These are phyloP conservation scores for Teunomyces aglyptinius DNA, from an alignment of 805 yeast genomes.

Conservation along the genomic window DNA sequence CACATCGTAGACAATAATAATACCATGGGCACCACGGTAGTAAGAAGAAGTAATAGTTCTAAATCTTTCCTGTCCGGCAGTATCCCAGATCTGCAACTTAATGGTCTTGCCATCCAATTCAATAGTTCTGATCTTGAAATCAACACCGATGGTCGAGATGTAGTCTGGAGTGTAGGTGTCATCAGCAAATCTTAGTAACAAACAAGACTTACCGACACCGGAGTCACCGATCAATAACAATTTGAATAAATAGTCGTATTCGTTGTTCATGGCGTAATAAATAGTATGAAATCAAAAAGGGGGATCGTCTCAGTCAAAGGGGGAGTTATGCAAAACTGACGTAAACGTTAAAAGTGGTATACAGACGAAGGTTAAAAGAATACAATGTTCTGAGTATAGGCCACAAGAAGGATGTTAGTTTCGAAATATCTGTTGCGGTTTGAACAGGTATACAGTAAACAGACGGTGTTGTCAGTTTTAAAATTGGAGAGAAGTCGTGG, in stretches of 20 bases:
- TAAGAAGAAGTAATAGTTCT: slow-evolving; percentile 96
- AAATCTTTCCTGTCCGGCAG: slow-evolving; percentile 98
- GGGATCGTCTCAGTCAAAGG: slow-evolving; percentile 3
- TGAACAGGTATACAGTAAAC: neutral
- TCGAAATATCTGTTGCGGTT: slow-evolving; percentile 2
- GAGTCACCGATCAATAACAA: slow-evolving; percentile 95
- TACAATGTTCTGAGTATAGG: neutral
- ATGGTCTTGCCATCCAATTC: slow-evolving; percentile 97
- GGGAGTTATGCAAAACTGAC: slow-evolving; percentile 1
- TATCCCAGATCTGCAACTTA: slow-evolving; percentile 98
- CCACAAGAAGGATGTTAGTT: neutral
- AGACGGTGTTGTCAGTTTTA: slow-evolving; percentile 3
- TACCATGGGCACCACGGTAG: slow-evolving; percentile 98
- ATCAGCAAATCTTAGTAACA: slow-evolving; percentile 92
- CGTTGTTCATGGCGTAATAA: slow-evolving; percentile 63
- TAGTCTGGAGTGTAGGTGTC: slow-evolving; percentile 96
- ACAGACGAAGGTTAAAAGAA: neutral
- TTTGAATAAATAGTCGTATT: slow-evolving; percentile 97
- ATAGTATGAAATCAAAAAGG: slow-evolving; percentile 1
- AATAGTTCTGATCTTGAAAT: slow-evolving; percentile 83
- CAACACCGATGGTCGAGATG: slow-evolving; percentile 97
- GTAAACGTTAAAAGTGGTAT: neutral
- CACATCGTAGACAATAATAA: slow-evolving; percentile 95
- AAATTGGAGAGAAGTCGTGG: slow-evolving; percentile 3
- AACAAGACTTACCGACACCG: slow-evolving; percentile 97